Evolutionary conservation across 345 rosid species (phyloP), one percentile per base, ranked within the genome.

Genomic region (Turnera subulata): DNA sequence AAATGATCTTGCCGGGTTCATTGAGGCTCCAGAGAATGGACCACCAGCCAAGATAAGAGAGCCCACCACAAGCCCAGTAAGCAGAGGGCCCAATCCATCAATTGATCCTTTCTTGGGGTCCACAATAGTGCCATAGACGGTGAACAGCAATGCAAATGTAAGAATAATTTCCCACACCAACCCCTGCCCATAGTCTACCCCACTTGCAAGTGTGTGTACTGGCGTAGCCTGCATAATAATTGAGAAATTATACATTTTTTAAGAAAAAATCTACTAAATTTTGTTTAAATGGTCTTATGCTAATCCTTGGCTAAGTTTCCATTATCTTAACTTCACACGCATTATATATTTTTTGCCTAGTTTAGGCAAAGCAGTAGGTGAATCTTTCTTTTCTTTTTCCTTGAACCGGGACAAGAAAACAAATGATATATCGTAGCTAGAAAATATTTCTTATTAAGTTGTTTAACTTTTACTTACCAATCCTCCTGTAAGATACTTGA

Each of bases 1-100:
- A 49, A 88, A 91, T 2, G 98, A 84, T 22, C 98, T 59, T 2
- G 96, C 96, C 0, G 98, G 98, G 82, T 91, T 91, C 96, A 91
- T 91, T 0, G 98, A 86, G n/a, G 90, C 96, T 1, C 95, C 96
- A 0, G 98, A 88, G 77, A 88, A 91, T 33, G 91, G 53, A 1
- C 94, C 98, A 5, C 90, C 96, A 0, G 89, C 96, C 25, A 86
- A 56, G 62, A 84, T 79, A 63, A 84, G 84, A 44, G 95, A 89
- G 29, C 97, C 97, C 4, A 89, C 91, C 0, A 89, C 88, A 0
- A 89, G 69, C 64, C 97, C 97, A 13, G 84, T 75, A 2, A 89
- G 79, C 20, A 80, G 33, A 18, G 95, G 89, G 37, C 97, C 97
- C 6, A 77, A 59, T 50, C 92, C 98, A 49, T 80, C 90, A 6